Percentiles rank a stretch among this genome's conserved stretches.
These are phyloP conservation scores for Austroboletus eburneus DNA, from an alignment of 768 basidiomycete genomes.

Conservation along the genomic window DNA sequence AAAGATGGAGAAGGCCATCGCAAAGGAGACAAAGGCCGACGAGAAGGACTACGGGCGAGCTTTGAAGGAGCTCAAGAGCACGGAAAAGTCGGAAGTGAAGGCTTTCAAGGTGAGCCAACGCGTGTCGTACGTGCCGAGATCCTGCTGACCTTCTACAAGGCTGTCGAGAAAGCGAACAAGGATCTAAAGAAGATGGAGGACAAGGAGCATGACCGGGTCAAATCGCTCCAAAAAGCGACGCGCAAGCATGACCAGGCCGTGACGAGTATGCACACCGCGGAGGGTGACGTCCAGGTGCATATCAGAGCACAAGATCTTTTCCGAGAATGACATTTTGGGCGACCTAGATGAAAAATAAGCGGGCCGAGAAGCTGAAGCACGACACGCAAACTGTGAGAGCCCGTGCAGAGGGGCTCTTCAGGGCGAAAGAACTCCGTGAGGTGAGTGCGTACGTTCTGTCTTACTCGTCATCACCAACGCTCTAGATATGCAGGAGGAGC, in stretches of 20 bases:
- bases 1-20: slow-evolving; percentile 42
- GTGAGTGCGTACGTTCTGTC: slow-evolving; percentile 16
- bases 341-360: slow-evolving; percentile 27
- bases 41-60: slow-evolving; percentile 47
- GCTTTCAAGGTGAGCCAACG: slow-evolving; percentile 43
- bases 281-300: slow-evolving; percentile 43
- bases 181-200: slow-evolving; percentile 44
- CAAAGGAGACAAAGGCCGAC: slow-evolving; percentile 50
- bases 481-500: slow-evolving; percentile 13
- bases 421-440: slow-evolving; percentile 19
- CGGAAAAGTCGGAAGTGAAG: slow-evolving; percentile 52
- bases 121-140: background rate
- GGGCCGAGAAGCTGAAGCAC: slow-evolving; percentile 15
- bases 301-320: background rate
- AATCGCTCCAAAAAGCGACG: slow-evolving; percentile 48
- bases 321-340: background rate
- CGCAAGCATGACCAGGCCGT: slow-evolving; percentile 49
- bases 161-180: slow-evolving; percentile 44
- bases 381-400: slow-evolving; percentile 17
- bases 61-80: slow-evolving; percentile 47
- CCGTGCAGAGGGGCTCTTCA: slow-evolving; percentile 19
- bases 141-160: slow-evolving; percentile 27
- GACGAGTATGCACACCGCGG: slow-evolving; percentile 38
- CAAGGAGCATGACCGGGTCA: slow-evolving; percentile 47
- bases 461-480: background rate